phyloP scores from a whole-genome alignment of 1,139 yeast species.

The Hansenula lynferdii region DNA sequence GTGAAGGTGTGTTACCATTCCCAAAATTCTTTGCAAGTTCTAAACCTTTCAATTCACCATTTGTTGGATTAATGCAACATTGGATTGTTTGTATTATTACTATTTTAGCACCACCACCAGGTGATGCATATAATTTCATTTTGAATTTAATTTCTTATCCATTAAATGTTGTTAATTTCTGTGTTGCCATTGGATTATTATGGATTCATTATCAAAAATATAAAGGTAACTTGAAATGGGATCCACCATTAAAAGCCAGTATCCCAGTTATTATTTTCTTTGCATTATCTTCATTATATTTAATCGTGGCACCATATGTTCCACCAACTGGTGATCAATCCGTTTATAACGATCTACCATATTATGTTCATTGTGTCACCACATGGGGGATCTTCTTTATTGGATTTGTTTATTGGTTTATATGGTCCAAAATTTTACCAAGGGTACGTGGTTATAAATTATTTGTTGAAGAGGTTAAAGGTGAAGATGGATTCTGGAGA shows the following conservation, averaged over 20 bases:
- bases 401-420: constrained; percentile 68
- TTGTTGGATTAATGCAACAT: constrained; percentile 51
- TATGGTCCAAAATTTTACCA: constrained; percentile 64
- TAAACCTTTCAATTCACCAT: constrained; percentile 50
- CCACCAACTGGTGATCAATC: constrained; percentile 67
- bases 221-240: constrained; percentile 58
- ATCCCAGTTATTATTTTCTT: constrained; percentile 61
- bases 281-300: constrained; percentile 61
- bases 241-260: constrained; percentile 70
- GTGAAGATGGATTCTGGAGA: constrained; percentile 74
- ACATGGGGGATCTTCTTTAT: constrained; percentile 74
- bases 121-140: constrained; percentile 75
- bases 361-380: constrained; percentile 79
- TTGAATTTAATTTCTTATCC: constrained; percentile 75
- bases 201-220: constrained; percentile 54
- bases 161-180: constrained; percentile 63
- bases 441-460: constrained; percentile 52
- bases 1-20: constrained; percentile 69
- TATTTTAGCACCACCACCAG: constrained; percentile 65
- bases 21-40: constrained; percentile 50
- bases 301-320: constrained; percentile 76
- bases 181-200: constrained; percentile 68
- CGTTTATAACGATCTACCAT: constrained; percentile 65
- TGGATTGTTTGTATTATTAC: constrained; percentile 48
- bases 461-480: constrained; percentile 54